Percentiles rank a stretch among this genome's conserved stretches.
Conservation (phyloP, 1,284 basidiomycete genomes). For the Cryptococcus sp. region DNA sequence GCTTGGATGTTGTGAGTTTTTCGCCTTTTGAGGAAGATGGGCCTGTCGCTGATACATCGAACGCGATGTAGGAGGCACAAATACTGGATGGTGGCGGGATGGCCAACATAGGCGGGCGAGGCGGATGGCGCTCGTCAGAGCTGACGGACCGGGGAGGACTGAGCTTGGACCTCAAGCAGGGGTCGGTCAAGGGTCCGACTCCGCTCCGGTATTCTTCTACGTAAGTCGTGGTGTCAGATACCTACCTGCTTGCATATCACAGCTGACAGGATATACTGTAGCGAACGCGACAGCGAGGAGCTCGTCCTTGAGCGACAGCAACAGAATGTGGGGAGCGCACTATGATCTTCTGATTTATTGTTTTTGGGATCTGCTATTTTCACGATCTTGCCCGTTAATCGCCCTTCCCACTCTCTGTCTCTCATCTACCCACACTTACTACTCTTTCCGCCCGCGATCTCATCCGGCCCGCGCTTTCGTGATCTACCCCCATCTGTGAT, state of each 20-base stretch:
- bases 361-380: not conserved
- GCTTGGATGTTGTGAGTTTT: slow-evolving; percentile 33
- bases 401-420: not conserved
- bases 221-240: slow-evolving; percentile 15
- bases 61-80: slow-evolving; percentile 31
- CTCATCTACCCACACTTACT: not conserved
- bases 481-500: too few relatives aligned
- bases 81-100: slow-evolving; percentile 51
- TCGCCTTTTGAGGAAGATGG: too few relatives aligned
- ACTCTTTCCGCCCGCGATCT: not conserved
- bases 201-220: slow-evolving; percentile 17
- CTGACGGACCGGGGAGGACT: slow-evolving; percentile 5
- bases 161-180: slow-evolving; percentile 8
- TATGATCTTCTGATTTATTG: too few relatives aligned
- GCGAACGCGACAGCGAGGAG: slow-evolving; percentile 1
- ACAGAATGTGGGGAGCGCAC: slow-evolving; percentile 5
- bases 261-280: not conserved
- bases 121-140: slow-evolving; percentile 12
- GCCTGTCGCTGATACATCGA: too few relatives aligned
- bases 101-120: slow-evolving; percentile 37
- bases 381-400: not conserved
- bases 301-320: not conserved
- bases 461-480: slow-evolving; percentile 22
- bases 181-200: slow-evolving; percentile 11
- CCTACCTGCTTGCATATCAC: not conserved